Evolutionary conservation across 164 flowering plant species (phyloP).

Genomic region (Liriodendron chinense): DNA sequence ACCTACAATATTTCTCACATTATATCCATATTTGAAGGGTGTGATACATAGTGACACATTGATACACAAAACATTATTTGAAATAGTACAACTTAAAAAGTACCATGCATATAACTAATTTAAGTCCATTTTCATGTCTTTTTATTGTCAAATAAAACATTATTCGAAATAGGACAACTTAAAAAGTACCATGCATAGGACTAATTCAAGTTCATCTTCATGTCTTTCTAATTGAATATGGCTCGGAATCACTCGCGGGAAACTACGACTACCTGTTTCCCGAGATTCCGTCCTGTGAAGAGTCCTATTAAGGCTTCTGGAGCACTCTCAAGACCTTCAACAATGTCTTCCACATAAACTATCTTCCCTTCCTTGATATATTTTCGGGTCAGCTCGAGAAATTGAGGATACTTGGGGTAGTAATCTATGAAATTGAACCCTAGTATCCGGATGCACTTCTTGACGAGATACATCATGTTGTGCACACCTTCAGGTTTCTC

Average conservation of each 20-base stretch:
- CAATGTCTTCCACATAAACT: conserved; percentile 26
- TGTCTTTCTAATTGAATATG: too few species aligned
- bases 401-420: conserved; percentile 29
- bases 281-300: conserved; percentile 24
- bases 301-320: conserved; percentile 27
- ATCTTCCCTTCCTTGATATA: conserved; percentile 28
- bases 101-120: too few species aligned
- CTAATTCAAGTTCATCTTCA: too few species aligned
- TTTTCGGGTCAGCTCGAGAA: conserved; percentile 25
- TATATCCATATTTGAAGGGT: too few species aligned
- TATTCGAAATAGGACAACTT: too few species aligned
- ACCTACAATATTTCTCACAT: too few species aligned
- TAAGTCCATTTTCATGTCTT: too few species aligned
- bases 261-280: conserved; percentile 27
- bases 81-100: too few species aligned
- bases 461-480: conserved; percentile 22
- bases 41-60: too few species aligned
- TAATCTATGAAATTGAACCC: conserved; percentile 30
- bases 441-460: conserved; percentile 27
- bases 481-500: conserved; percentile 28
- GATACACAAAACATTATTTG: too few species aligned
- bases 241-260: conserved; percentile 13
- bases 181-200: too few species aligned
- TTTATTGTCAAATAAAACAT: too few species aligned
- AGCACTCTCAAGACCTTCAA: conserved; percentile 28